Conservation (phyloP, 2,329 filamentous ascomycete genomes). For the Thielaviopsis punctulata region DNA sequence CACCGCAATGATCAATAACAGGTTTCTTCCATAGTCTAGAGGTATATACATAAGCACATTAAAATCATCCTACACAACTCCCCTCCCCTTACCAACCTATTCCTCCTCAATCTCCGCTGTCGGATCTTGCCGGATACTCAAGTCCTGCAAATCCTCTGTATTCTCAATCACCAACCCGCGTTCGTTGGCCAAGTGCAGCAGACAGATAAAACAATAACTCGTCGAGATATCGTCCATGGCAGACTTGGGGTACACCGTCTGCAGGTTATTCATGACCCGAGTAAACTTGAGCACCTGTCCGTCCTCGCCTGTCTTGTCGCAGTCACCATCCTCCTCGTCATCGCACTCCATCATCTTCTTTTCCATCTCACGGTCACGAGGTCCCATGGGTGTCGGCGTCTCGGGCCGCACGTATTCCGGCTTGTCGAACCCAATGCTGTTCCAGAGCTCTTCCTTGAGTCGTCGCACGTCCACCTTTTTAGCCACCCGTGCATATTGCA, state of each 20-base stretch:
- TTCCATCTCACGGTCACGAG: constrained; percentile 12
- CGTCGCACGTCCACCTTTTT: constrained; percentile 55
- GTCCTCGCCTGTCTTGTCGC: constrained; percentile 1
- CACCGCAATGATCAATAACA: not conserved
- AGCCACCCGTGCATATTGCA: constrained; percentile 51
- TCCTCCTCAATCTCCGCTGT: constrained; percentile 38
- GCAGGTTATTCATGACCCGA: constrained; percentile 74
- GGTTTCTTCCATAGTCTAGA: not conserved
- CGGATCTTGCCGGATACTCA: constrained; percentile 45
- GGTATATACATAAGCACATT: not conserved
- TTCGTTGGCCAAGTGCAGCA: constrained; percentile 83
- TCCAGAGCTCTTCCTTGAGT: constrained; percentile 55
- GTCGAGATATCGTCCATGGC: constrained; percentile 91
- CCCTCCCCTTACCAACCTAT: constrained; percentile 38
- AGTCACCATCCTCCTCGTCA: not conserved
- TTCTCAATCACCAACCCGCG: constrained; percentile 67
- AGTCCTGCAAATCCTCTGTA: constrained; percentile 37
- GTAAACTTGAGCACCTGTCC: constrained; percentile 64
- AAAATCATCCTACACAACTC: too few species aligned
- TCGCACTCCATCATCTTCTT: constrained; percentile 12
- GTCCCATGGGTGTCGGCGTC: constrained; percentile 18
- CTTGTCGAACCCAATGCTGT: constrained; percentile 41
- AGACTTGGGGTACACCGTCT: constrained; percentile 69
- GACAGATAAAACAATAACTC: constrained; percentile 79
- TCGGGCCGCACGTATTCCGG: constrained; percentile 22